Evolutionary conservation across 108 stramenopile genomes (phyloP).

Genomic region (Heterococcus sp.): DNA sequence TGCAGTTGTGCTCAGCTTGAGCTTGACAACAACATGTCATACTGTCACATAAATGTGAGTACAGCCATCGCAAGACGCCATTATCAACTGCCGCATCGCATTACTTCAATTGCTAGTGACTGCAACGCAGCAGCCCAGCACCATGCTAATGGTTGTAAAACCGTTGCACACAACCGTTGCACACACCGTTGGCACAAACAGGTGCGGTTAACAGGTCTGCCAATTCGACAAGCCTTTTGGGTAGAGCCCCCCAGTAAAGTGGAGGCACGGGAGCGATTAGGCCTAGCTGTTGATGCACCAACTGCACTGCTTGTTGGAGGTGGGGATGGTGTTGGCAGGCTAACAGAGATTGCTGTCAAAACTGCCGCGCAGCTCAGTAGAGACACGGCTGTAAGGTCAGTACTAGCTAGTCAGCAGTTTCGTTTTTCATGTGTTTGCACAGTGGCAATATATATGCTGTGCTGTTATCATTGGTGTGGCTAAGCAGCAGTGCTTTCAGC

Average conservation of each 20-base stretch:
- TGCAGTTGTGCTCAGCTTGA: no score
- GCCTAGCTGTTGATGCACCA: conserved; percentile 56
- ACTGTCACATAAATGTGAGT: no score
- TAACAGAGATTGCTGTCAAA: conserved; percentile 71
- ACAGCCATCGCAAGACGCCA: no score
- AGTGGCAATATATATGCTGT: background rate
- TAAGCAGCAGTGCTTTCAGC: background rate
- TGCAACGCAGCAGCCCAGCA: no score
- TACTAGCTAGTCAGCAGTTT: background rate
- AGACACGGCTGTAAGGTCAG: conserved; percentile 19
- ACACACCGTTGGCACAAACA: conserved; percentile 47
- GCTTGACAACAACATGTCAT: no score
- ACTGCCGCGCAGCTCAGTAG: conserved; percentile 49
- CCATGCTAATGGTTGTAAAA: no score
- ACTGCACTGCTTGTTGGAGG: conserved; percentile 89
- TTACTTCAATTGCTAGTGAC: no score
- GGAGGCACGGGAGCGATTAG: conserved; percentile 58
- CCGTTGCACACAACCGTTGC: no score
- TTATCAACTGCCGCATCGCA: no score
- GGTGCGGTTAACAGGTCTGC: conserved; percentile 77
- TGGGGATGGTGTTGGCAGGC: conserved; percentile 93
- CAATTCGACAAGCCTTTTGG: conserved; percentile 86
- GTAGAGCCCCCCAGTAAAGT: conserved; percentile 37
- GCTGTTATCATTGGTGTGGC: background rate
- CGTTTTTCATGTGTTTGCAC: background rate